A percentile compares a stretch with the other conserved stretches of the same genome.
Evolutionary conservation across 1,139 yeast genomes (phyloP).

Genomic region (Scheffersomyces segobiensis): DNA sequence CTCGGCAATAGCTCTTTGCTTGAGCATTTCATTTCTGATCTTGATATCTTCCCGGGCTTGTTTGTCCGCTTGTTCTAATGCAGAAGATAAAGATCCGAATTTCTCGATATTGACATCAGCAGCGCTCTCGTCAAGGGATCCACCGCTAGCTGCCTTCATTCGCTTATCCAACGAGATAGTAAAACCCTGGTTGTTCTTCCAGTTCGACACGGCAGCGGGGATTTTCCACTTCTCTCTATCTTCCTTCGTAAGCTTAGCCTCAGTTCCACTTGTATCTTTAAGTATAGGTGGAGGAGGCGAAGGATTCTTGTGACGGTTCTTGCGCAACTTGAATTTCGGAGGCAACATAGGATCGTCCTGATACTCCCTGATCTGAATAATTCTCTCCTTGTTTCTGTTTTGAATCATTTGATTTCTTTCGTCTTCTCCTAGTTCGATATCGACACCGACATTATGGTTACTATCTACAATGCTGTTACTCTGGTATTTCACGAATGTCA

Average conservation of each 20-base stretch:
- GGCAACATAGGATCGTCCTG: constrained; percentile 88
- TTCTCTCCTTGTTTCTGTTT: constrained; percentile 20
- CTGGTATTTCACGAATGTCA: constrained; percentile 22
- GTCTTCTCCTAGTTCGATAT: constrained; percentile 1
- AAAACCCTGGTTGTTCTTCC: constrained; percentile 95
- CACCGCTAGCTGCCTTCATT: constrained; percentile 58
- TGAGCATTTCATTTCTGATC: constrained; percentile 56
- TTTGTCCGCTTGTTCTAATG: constrained; percentile 73
- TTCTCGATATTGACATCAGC: constrained; percentile 55
- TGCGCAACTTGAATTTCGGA: constrained; percentile 71
- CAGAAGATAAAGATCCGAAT: constrained; percentile 65
- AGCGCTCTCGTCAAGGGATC: constrained; percentile 15
- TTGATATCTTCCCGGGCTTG: constrained; percentile 72
- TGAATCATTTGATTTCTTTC: constrained; percentile 9
- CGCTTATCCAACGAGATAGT: constrained; percentile 82
- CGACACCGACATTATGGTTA: not conserved
- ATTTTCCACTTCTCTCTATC: constrained; percentile 84
- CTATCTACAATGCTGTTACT: constrained; percentile 13
- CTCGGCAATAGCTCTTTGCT: constrained; percentile 55
- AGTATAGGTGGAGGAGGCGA: constrained; percentile 64
- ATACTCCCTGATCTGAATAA: constrained; percentile 32
- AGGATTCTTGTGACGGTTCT: constrained; percentile 64
- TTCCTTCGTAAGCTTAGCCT: constrained; percentile 60
- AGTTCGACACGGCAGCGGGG: constrained; percentile 90
- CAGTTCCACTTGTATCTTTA: constrained; percentile 22